Base-by-base conservation (phyloP, 208 protist species). In the Leishmania guyanensis region DNA sequence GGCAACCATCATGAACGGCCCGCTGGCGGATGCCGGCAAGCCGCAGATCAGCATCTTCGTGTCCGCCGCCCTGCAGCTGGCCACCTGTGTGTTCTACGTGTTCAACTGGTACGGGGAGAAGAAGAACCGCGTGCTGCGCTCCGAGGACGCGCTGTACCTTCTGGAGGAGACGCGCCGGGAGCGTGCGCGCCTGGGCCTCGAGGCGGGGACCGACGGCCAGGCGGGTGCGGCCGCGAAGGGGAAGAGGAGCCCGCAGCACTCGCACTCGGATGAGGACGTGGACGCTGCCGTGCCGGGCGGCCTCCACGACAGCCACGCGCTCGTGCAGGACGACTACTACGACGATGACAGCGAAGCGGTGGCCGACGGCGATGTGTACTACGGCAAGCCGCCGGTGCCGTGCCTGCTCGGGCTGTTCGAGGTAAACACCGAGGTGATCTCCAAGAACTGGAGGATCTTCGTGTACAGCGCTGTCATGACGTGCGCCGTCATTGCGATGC, bases 91-190 rank as follows among this genome's bases (percentile, higher is more conserved):
- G 50, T 83, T 94, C 81, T 93, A 83, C 74, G 26, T 90, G 20
- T 88, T 92, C 65, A 96, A 96, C 86, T 88, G 81, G 88, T 90
- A 90, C 79, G 90, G 80, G 12, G 92, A 96, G 89, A 70, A 85
- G 69, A 82, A 36, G 56, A 94, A 96, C 82, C 81, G 78, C 33
- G 85, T 81, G 64, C 85, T 90, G 56, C 90, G 90, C 69, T 29
- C 54, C 16, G 85, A 90, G 66, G 90, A 93, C 81, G 75, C 70
- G 39, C 53, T 83, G 69, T 81, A 87, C 17, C 58, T 88, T 9
- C 83, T 85, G 68, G 75, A 82, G 36, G 73, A 86, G 74, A 51
- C 81, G 58, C 70, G 81, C 77, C 76, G 82, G 79, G 84, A 89
- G 70, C 80, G 79, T 43, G 81, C 84, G 80, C 78, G 79, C 22